Conservation (phyloP, 148 eudicot species). For the Camellia japonica region DNA sequence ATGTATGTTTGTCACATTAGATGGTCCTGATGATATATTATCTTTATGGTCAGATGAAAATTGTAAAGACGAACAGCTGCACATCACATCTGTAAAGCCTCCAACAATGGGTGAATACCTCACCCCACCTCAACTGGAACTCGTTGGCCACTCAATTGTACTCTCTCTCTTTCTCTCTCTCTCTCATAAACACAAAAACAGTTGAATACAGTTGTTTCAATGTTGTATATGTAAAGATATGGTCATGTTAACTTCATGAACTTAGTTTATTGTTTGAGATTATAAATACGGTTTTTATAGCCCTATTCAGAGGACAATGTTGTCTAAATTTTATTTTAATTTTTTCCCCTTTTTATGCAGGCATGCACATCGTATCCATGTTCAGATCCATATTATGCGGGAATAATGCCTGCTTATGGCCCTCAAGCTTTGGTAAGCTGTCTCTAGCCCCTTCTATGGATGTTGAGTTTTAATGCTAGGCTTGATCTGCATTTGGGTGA, state of each 20-base stretch:
- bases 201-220: too few relatives aligned
- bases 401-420: slow-evolving; percentile 71
- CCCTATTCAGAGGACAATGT: not conserved
- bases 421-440: slow-evolving; percentile 57
- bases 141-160: slow-evolving; percentile 11
- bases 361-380: slow-evolving; percentile 61
- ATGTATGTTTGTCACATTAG: not conserved
- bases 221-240: too few relatives aligned
- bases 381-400: slow-evolving; percentile 61
- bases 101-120: not conserved
- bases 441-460: not conserved
- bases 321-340: too few relatives aligned
- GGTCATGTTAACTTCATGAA: too few relatives aligned
- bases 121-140: slow-evolving; percentile 11
- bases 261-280: not conserved
- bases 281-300: not conserved
- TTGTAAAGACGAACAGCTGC: not conserved
- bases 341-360: slow-evolving; percentile 30
- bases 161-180: not conserved
- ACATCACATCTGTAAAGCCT: not conserved
- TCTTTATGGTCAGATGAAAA: slow-evolving; percentile 4
- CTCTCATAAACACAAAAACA: not conserved
- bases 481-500: not conserved
- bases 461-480: not conserved
- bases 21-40: not conserved